Percentiles rank a stretch among this genome's conserved stretches.
Evolutionary conservation across 495 filamentous ascomycete genomes (phyloP).

Genomic region (Friedmanniomyces simplex): DNA sequence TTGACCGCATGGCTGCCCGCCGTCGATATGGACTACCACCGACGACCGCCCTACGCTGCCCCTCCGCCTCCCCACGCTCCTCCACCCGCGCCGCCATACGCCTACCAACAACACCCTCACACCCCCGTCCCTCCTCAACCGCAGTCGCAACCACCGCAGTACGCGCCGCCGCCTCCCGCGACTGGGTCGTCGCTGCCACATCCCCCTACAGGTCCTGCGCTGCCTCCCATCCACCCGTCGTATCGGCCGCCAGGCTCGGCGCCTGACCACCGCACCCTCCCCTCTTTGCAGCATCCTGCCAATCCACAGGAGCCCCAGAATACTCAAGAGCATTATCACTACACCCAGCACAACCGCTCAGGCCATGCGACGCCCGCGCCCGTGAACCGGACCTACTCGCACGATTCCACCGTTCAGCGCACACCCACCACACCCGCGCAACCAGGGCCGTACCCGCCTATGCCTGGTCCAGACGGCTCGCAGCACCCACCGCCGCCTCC

Average conservation of each 20-base stretch:
- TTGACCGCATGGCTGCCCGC: constrained; percentile 15
- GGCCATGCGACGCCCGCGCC: constrained; percentile 21
- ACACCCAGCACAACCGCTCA: constrained; percentile 10
- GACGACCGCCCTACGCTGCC: not conserved
- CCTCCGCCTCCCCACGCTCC: constrained; percentile 1
- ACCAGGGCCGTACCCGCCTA: constrained; percentile 5
- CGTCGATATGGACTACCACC: constrained; percentile 5
- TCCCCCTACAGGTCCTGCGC: constrained; percentile 3
- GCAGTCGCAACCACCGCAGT: not conserved
- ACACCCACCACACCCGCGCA: constrained; percentile 19
- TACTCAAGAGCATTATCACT: constrained; percentile 1
- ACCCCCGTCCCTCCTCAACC: not conserved
- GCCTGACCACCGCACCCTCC: constrained; percentile 4
- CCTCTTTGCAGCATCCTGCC: constrained; percentile 5
- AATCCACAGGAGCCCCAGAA: not conserved
- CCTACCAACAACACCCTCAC: not conserved
- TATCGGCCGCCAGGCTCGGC: constrained; percentile 7
- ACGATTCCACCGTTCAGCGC: constrained; percentile 18
- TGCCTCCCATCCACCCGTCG: constrained; percentile 12
- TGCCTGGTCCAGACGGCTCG: constrained; percentile 6
- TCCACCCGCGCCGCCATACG: not conserved
- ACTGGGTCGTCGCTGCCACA: no score
- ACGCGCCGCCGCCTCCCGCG: constrained; percentile 1
- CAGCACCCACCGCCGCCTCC: constrained; percentile 6
- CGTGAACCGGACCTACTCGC: constrained; percentile 18